Percentiles rank a stretch among this genome's conserved stretches.
These are phyloP conservation scores for Inga leiocalycina DNA, from an alignment of 306 rosid genomes.

Conservation along the genomic window DNA sequence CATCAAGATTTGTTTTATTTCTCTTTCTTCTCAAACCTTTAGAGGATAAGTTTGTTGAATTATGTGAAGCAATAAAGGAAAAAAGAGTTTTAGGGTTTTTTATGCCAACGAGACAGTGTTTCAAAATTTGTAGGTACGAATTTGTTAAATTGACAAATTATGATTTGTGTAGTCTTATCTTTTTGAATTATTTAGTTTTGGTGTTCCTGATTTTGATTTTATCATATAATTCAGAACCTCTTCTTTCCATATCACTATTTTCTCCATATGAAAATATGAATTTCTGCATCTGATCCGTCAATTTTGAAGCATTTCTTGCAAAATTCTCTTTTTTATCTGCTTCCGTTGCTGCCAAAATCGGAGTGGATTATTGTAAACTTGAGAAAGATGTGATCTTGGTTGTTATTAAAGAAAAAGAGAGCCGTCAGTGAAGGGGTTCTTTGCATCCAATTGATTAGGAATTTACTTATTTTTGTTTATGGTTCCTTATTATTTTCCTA, in stretches of 20 bases:
- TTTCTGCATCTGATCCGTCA: slow-evolving; percentile 36
- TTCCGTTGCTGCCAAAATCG: no score
- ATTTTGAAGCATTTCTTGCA: slow-evolving; percentile 16
- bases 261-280: neutral
- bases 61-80: slow-evolving; percentile 12
- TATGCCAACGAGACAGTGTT: slow-evolving; percentile 5
- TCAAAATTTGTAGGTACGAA: neutral
- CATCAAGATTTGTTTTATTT: slow-evolving; percentile 28
- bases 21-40: slow-evolving; percentile 21
- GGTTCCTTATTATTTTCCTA: no score
- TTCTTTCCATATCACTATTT: neutral
- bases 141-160: slow-evolving; percentile 8
- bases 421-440: no score
- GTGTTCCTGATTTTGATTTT: slow-evolving; percentile 34
- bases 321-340: no score
- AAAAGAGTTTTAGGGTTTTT: slow-evolving; percentile 17
- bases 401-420: no score
- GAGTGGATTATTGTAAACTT: no score
- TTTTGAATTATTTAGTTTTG: neutral
- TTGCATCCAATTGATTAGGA: no score
- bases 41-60: slow-evolving; percentile 21
- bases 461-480: no score
- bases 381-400: no score
- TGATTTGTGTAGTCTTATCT: no score
- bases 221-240: slow-evolving; percentile 4